Evolutionary conservation across 495 filamentous ascomycete genomes (phyloP), one percentile per base, ranked within the genome.

Genomic region (Penicillium cinerascens): DNA sequence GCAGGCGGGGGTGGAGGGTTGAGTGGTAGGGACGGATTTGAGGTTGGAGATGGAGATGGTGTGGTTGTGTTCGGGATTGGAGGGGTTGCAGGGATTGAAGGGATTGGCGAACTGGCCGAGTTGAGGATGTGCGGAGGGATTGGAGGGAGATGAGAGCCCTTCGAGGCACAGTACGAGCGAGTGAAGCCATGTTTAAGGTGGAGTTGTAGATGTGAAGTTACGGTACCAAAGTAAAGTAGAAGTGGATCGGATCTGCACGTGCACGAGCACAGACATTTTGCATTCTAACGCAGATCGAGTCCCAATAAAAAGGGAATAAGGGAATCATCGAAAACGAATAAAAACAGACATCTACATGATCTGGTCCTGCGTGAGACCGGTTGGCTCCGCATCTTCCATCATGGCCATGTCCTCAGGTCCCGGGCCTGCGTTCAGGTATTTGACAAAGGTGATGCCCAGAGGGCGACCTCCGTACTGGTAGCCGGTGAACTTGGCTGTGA

Each of bases 381-480:
- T 84, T n/a, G 81, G 74, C 58, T 93, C 86, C 18, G 66, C 60
- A 26, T 82, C 88, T 58, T 96, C 91, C 88, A 93, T 95, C 56
- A 75, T 79, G 60, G 92, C 89, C 16, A 69, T 78, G 60, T 90
- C 89, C 15, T 65, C 74, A 25, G 80, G 82, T 20, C 72, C 76
- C 49, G 75, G 72, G 25, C 75, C 80, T 1, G 79, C 77, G 57
- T 82, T 90, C 63, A 85, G 71, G 70, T 97, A 97, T 67, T 92
- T 92, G 72, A 96, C 91, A 69, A 87, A 97, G 59, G 82, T 88
- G 51, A 98, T 81, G 25, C 91, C 90, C 46, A 98, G 84, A 53
- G 95, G 93, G 55, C 93, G 88, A 38, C 92, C 93, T 55, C 93
- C 93, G 65, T 98, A 98, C 65, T 96, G 88, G 63, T 98, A 98